Evolutionary conservation across 257 asterid genomes (phyloP).

Genomic region (Lithospermum erythrorhizon): DNA sequence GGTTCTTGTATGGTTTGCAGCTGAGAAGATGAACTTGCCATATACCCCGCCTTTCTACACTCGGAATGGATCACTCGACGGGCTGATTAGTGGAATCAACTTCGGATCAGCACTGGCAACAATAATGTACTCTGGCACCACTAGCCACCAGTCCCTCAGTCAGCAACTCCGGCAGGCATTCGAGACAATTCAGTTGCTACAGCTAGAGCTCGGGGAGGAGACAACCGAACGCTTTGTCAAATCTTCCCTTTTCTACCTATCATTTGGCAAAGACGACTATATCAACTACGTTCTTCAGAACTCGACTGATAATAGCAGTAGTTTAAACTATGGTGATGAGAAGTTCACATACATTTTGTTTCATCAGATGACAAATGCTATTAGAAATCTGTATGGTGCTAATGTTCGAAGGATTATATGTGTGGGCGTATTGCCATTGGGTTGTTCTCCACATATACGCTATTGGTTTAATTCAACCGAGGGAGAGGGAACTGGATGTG

Average conservation of each 20-base stretch:
- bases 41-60: slow-evolving; percentile 44
- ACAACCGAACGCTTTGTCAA: slow-evolving; percentile 25
- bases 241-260: slow-evolving; percentile 53
- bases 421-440: slow-evolving; percentile 56
- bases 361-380: slow-evolving; percentile 38
- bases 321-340: slow-evolving; percentile 4
- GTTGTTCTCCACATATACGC: slow-evolving; percentile 39
- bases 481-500: slow-evolving; percentile 21
- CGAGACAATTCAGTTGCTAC: slow-evolving; percentile 44
- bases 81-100: slow-evolving; percentile 34
- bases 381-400: slow-evolving; percentile 29
- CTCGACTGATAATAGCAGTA: slow-evolving; percentile 10
- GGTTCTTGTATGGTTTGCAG: slow-evolving; percentile 25
- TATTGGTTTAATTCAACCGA: slow-evolving; percentile 12
- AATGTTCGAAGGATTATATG: slow-evolving; percentile 47
- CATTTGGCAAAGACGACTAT: slow-evolving; percentile 56
- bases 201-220: slow-evolving; percentile 49
- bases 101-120: slow-evolving; percentile 54
- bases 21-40: slow-evolving; percentile 45
- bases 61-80: slow-evolving; percentile 43
- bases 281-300: slow-evolving; percentile 23
- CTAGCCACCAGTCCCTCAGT: slow-evolving; percentile 47
- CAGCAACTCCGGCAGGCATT: slow-evolving; percentile 53
- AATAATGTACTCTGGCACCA: slow-evolving; percentile 31
- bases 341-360: slow-evolving; percentile 32